Conservation (phyloP, 1,139 yeast genomes). For the Kodamaea derodonti region DNA sequence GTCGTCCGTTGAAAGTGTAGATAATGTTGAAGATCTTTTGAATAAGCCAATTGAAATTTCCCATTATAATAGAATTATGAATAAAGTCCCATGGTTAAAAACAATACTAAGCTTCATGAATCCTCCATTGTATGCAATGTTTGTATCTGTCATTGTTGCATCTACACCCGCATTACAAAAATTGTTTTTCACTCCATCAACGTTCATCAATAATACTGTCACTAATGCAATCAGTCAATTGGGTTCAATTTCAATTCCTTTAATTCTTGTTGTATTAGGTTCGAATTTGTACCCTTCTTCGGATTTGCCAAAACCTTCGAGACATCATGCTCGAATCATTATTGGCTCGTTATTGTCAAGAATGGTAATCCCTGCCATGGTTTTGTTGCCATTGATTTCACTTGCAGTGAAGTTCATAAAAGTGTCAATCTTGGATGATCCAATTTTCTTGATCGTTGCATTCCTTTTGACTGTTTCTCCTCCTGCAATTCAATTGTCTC, state of each 20-base stretch:
- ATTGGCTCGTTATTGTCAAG: slow-evolving; percentile 67
- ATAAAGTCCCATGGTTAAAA: slow-evolving; percentile 9
- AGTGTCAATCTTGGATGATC: slow-evolving; percentile 75
- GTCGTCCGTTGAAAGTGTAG: neutral
- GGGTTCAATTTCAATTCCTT: slow-evolving; percentile 80
- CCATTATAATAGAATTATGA: slow-evolving; percentile 1
- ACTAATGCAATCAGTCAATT: slow-evolving; percentile 73
- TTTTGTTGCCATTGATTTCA: slow-evolving; percentile 67
- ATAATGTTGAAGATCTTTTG: neutral
- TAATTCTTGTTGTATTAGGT: slow-evolving; percentile 70
- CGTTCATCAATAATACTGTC: slow-evolving; percentile 72
- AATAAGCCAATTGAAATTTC: slow-evolving; percentile 1
- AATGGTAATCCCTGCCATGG: slow-evolving; percentile 70
- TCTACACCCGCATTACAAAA: slow-evolving; percentile 67
- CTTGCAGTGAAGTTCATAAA: slow-evolving; percentile 60
- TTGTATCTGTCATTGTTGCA: slow-evolving; percentile 78
- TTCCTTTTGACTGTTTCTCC: slow-evolving; percentile 76
- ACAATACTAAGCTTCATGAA: slow-evolving; percentile 62
- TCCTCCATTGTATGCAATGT: slow-evolving; percentile 94
- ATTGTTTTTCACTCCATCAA: slow-evolving; percentile 53
- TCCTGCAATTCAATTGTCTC: slow-evolving; percentile 82
- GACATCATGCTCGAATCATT: slow-evolving; percentile 55
- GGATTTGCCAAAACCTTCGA: slow-evolving; percentile 63
- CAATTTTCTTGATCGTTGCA: slow-evolving; percentile 73
- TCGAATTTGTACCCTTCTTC: slow-evolving; percentile 67